Conservation (phyloP, 352 stramenopile genomes). For the Phytopythium vexans region DNA sequence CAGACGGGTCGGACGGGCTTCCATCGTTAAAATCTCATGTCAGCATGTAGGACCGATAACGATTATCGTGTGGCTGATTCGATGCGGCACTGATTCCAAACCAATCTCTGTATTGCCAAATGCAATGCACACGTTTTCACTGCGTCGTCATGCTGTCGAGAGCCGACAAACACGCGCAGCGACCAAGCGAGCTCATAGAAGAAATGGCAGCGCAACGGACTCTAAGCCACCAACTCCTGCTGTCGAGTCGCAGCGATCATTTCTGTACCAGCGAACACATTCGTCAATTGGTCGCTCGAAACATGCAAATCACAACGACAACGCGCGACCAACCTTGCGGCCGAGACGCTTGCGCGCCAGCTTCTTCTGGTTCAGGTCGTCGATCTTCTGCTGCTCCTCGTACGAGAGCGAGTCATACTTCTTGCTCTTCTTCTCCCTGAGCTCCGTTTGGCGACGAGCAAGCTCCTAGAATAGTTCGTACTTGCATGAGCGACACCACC, state of each 20-base stretch:
- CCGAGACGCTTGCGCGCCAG: slow-evolving; percentile 62
- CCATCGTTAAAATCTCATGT: too few relatives aligned
- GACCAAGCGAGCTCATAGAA: too few relatives aligned
- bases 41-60: too few relatives aligned
- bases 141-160: too few relatives aligned
- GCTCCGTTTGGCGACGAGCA: slow-evolving; percentile 38
- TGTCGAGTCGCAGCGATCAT: slow-evolving; percentile 4
- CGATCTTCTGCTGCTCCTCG: slow-evolving; percentile 76
- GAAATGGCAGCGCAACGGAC: too few relatives aligned
- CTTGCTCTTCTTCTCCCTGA: slow-evolving; percentile 77
- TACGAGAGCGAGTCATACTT: slow-evolving; percentile 78
- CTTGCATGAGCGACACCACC: not conserved
- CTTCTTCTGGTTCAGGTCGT: slow-evolving; percentile 70
- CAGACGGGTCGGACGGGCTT: too few relatives aligned
- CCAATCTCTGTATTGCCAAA: too few relatives aligned
- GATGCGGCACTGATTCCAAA: too few relatives aligned
- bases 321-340: slow-evolving; percentile 43
- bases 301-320: not conserved
- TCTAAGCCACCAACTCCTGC: too few relatives aligned
- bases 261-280: slow-evolving; percentile 12
- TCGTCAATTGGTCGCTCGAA: not conserved
- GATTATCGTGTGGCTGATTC: too few relatives aligned
- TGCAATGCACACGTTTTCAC: too few relatives aligned
- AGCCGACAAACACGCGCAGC: too few relatives aligned
- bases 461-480: slow-evolving; percentile 26